phyloP scores from a whole-genome alignment of 768 basidiomycete species.

The Amyloporia xantha region DNA sequence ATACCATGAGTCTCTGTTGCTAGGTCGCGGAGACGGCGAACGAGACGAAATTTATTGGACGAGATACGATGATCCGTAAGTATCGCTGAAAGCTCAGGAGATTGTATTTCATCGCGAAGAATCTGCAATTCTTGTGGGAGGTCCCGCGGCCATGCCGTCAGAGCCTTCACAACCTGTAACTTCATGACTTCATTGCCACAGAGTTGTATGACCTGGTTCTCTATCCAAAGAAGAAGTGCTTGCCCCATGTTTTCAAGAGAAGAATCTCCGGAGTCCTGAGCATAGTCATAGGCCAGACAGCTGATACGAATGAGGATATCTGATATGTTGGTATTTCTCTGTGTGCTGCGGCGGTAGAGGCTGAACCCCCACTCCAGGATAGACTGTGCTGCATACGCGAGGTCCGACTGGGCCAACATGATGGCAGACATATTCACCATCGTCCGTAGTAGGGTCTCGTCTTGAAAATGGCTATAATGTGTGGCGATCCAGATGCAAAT shows the following conservation, averaged over 20 bases:
- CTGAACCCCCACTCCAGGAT: slow-evolving; percentile 74
- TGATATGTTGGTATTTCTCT: slow-evolving; percentile 48
- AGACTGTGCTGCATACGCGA: slow-evolving; percentile 64
- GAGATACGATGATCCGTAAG: slow-evolving; percentile 55
- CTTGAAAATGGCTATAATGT: slow-evolving; percentile 46
- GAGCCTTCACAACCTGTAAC: slow-evolving; percentile 43
- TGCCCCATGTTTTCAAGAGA: slow-evolving; percentile 30
- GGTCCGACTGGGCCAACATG: slow-evolving; percentile 60
- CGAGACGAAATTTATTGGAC: slow-evolving; percentile 73
- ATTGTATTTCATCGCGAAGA: slow-evolving; percentile 39
- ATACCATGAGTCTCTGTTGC: slow-evolving; percentile 23
- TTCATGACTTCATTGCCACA: slow-evolving; percentile 30
- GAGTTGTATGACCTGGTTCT: slow-evolving; percentile 42
- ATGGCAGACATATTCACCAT: slow-evolving; percentile 62
- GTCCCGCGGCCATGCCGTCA: slow-evolving; percentile 73
- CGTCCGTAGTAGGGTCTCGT: slow-evolving; percentile 56
- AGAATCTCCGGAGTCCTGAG: slow-evolving; percentile 25
- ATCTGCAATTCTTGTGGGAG: slow-evolving; percentile 42
- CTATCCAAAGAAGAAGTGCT: slow-evolving; percentile 60
- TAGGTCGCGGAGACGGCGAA: slow-evolving; percentile 53
- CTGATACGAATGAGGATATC: slow-evolving; percentile 66
- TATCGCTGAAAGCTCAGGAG: slow-evolving; percentile 43
- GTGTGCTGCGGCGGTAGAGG: slow-evolving; percentile 34
- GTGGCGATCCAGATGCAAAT: slow-evolving; percentile 70
- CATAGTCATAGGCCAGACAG: slow-evolving; percentile 52